Conservation (phyloP, 768 basidiomycete genomes). For the Galerina marginata region DNA sequence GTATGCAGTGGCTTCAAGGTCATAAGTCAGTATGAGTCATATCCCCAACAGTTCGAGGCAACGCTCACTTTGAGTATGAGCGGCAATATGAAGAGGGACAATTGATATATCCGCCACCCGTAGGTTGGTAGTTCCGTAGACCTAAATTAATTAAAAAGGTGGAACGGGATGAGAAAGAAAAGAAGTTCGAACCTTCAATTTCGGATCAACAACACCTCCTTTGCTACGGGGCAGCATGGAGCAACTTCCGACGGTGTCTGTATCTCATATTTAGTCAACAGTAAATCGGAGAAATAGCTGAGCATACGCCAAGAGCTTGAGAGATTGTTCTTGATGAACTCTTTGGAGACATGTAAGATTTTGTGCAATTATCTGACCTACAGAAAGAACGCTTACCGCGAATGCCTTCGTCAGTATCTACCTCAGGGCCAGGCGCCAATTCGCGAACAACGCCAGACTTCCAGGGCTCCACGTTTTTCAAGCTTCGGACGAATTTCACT, state of each 20-base stretch:
- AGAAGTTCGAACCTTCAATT: constrained; percentile 39
- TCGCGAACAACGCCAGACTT: constrained; percentile 28
- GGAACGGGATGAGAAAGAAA: neutral
- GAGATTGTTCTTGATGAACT: constrained; percentile 29
- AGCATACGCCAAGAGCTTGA: constrained; percentile 21
- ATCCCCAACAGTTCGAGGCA: neutral
- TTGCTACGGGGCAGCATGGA: constrained; percentile 60
- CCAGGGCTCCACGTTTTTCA: constrained; percentile 33
- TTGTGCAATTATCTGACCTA: neutral
- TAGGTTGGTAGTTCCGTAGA: constrained; percentile 61
- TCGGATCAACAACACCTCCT: constrained; percentile 57
- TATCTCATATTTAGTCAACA: too few species aligned
- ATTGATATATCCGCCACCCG: constrained; percentile 59
- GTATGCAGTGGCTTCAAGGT: neutral
- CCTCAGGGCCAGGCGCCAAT: constrained; percentile 37
- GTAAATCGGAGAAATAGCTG: neutral
- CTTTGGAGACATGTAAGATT: neutral
- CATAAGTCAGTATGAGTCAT: neutral
- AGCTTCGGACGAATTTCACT: constrained; percentile 35
- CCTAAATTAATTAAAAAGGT: constrained; percentile 30
- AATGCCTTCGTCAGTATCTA: constrained; percentile 38
- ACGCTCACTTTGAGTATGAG: constrained; percentile 48
- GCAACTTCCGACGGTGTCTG: constrained; percentile 52
- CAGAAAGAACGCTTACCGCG: constrained; percentile 8
- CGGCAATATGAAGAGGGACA: constrained; percentile 53